A percentile compares a stretch with the other conserved stretches of the same genome.
phyloP scores from a whole-genome alignment of 176 grass and related monocot species.

The Oryza rufipogon region DNA sequence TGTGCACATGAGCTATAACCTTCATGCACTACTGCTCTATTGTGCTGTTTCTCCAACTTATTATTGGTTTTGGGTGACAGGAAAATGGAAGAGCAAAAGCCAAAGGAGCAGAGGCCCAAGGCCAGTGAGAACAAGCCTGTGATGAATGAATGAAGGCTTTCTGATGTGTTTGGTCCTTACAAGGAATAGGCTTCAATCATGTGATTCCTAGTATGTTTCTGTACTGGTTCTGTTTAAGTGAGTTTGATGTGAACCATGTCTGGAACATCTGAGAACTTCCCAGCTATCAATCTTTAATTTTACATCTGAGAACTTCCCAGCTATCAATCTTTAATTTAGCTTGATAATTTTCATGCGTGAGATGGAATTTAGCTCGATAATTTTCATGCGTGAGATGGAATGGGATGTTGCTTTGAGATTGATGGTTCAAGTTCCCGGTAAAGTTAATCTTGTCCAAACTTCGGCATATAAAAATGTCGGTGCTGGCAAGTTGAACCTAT shows the following conservation, averaged over 20 bases:
- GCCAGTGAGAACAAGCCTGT: conserved; percentile 90
- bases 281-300: background rate
- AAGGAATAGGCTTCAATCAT: background rate
- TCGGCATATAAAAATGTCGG: too few relatives aligned
- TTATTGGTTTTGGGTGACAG: conserved; percentile 36
- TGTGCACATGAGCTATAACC: background rate
- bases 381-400: background rate
- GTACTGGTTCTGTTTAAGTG: background rate
- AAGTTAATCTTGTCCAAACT: background rate
- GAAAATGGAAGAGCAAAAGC: conserved; percentile 83
- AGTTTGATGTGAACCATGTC: background rate
- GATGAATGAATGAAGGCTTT: conserved; percentile 64
- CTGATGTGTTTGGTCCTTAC: background rate
- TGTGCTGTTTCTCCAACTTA: background rate
- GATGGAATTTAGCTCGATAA: background rate
- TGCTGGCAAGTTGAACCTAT: too few relatives aligned
- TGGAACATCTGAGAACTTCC: background rate
- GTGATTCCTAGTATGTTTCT: conserved; percentile 1
- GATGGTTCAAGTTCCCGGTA: background rate
- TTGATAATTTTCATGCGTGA: background rate
- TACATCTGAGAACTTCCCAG: background rate
- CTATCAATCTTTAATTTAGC: background rate
- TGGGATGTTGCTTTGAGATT: background rate
- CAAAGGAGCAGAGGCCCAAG: conserved; percentile 78
- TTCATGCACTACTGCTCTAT: background rate